Base-by-base conservation (phyloP, 164 flowering plant genomes). In the Chloranthus sessilifolius region DNA sequence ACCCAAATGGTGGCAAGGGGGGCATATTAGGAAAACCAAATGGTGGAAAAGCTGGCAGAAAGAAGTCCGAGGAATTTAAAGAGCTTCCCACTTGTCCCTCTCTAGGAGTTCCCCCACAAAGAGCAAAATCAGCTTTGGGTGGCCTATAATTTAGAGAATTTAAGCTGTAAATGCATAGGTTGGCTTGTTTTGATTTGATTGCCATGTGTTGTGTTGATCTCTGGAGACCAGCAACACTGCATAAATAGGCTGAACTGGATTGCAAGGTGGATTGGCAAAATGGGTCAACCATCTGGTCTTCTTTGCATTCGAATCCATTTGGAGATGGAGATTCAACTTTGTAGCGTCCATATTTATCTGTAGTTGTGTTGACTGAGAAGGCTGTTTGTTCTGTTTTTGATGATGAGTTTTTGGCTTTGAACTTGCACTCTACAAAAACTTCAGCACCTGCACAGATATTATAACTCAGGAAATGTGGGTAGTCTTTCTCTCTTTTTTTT, bases 291-390 rank as follows among this genome's bases (percentile, higher is more conserved):
- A 47, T 46, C 24, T 53, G 38, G 1, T 64, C 77, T 41, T 73
- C 72, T 4, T 48, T 60, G 40, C 95, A 87, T 26, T 64, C 61
- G 16, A 78, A 54, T 3, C 82, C 83, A 29, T 79, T 83, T 40
- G 76, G 59, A 12, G 77, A 56, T 3, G 81, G 85, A 48, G 83
- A 60, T 33, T 76, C 83, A 53, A 81, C 30, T 61, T 56, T 74
- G 50, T 81, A 83, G 2, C 66, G 62, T 34, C 95, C 95, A 54
- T 63, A 50, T 42, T 37, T 69, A 43, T 78, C 61, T 5, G 95
- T 81, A 0, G 80, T 83, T 71, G 79, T 76, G 66, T 81, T 83
- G 7, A 72, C 85, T 22, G 85, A 73, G 65, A 81, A 63, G 21
- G 44, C 19, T 10, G 75, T 60, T 49, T 67, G 60, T 47, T 74